Percentiles rank a stretch among this genome's conserved stretches.
These are phyloP conservation scores for Skeletonema potamos DNA, from an alignment of 108 stramenopile genomes.

Conservation along the genomic window DNA sequence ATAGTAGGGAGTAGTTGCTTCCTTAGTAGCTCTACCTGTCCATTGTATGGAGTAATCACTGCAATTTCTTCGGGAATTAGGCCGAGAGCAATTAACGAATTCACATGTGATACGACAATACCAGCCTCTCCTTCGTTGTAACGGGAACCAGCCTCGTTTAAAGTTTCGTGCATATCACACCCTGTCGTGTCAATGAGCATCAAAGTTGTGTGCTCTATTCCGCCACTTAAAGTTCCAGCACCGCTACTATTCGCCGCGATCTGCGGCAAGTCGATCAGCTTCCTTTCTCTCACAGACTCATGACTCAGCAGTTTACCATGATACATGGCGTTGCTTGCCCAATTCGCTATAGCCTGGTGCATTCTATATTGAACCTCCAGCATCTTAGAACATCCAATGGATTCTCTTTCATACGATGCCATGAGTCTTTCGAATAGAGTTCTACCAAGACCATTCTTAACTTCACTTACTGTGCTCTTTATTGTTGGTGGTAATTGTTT, in stretches of 20 bases:
- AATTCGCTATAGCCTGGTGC: conserved; percentile 89
- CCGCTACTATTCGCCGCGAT: conserved; percentile 16
- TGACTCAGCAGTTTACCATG: conserved; percentile 64
- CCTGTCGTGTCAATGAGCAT: conserved; percentile 94
- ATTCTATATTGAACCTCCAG: conserved; percentile 96
- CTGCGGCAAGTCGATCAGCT: conserved; percentile 50
- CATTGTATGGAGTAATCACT: conserved; percentile 96
- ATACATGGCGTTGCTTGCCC: conserved; percentile 94
- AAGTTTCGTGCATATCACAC: conserved; percentile 85
- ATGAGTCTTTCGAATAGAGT: conserved; percentile 97
- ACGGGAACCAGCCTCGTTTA: conserved; percentile 72
- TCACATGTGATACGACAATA: conserved; percentile 77
- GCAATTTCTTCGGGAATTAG: conserved; percentile 82
- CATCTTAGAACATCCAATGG: conserved; percentile 69
- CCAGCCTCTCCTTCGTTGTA: conserved; percentile 85
- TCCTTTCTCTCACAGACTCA: conserved; percentile 55
- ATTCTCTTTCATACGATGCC: conserved; percentile 49
- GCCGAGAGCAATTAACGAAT: conserved; percentile 64
- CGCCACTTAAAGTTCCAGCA: conserved; percentile 7
- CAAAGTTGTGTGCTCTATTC: conserved; percentile 49
- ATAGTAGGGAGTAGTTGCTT: conserved; percentile 57
- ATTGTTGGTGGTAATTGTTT: conserved; percentile 97
- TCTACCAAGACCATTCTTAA: conserved; percentile 64
- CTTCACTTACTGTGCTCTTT: conserved; percentile 49
- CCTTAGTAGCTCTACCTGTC: conserved; percentile 89